Base-by-base conservation (phyloP, 163 green algal genomes). In the Chlamydomonas reinhardtii region DNA sequence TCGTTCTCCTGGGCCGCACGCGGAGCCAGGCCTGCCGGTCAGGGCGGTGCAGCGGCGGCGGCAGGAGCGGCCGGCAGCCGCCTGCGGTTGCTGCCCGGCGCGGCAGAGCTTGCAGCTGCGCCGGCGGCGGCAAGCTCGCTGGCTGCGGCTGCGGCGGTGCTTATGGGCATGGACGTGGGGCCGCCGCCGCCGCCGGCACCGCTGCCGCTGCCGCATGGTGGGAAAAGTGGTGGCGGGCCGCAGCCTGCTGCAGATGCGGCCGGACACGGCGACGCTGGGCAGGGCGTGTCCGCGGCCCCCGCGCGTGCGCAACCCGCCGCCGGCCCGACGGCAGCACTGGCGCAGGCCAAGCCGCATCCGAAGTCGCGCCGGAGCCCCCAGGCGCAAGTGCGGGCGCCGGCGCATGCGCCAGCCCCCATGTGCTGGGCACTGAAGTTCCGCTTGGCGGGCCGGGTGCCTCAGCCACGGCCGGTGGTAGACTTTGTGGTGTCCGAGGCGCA, bases 401-500 rank as follows among this genome's bases (percentile, higher is more conserved):
- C 43, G 24, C 43, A 25, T 48, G 73, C 73, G 48, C 35, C 52
- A 39, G 72, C 73, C 43, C 35, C 73, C 43, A 39, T 31, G 29
- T 68, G 43, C 43, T 25, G 29, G 66, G 31, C 31, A 31, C 35
- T 79, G 56, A 3, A 15, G 16, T 71, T 86, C 17, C 80, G 80
- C 25, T 56, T 86, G 56, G n/a, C 69, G 52, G 69, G 66, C 4
- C 61, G 80, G 9, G 31, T 62, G 17, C 54, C 69, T 56, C 80
- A 86, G 80, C 80, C 80, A 4, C 69, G 69, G 25, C 80, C 80
- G 16, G 35, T 79, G 80, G 80, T 52, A 20, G 80, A 86, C 56
- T 86, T 86, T 39, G 69, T 86, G 15, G 80, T 79, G 15, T 62
- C 54, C 48, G 80, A 86, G 80, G 43, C 70, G 59, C 70, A 48